These are phyloP conservation scores for Agaricus sinodeliciosus DNA, from an alignment of 768 basidiomycete species.

Conservation along the genomic window DNA sequence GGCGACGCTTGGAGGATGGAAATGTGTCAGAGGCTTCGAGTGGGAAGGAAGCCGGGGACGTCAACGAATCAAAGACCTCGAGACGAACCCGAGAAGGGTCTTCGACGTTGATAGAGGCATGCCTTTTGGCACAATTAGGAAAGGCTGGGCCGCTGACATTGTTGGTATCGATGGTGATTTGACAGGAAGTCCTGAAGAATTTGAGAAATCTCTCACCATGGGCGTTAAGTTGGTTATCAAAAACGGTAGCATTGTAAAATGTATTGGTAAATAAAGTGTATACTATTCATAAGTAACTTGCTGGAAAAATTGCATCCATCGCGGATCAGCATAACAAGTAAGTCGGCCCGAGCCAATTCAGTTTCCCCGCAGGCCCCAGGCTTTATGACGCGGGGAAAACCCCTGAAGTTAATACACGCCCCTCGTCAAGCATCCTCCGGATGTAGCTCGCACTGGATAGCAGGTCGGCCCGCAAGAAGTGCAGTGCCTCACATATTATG, in stretches of 20 bases:
- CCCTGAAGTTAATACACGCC: too few species aligned
- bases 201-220: constrained; percentile 37
- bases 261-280: constrained; percentile 10
- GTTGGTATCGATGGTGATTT: constrained; percentile 31
- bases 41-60: constrained; percentile 31
- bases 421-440: too few species aligned
- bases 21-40: constrained; percentile 39
- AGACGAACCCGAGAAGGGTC: not conserved
- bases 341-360: too few species aligned
- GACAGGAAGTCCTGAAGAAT: constrained; percentile 27
- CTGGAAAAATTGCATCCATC: too few species aligned
- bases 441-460: too few species aligned
- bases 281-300: constrained; percentile 1
- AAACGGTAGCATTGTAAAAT: constrained; percentile 31
- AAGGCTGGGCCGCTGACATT: constrained; percentile 51
- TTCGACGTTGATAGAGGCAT: constrained; percentile 41
- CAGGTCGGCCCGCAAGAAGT: too few species aligned
- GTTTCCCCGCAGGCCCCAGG: too few species aligned
- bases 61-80: not conserved
- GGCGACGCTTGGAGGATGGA: constrained; percentile 56
- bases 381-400: too few species aligned
- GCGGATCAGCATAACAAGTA: too few species aligned
- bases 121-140: constrained; percentile 46
- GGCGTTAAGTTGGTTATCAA: constrained; percentile 55
- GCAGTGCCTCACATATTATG: too few species aligned